These are phyloP conservation scores for Claviceps pazoutovae DNA, from an alignment of 2,329 filamentous ascomycete species.

Conservation along the genomic window DNA sequence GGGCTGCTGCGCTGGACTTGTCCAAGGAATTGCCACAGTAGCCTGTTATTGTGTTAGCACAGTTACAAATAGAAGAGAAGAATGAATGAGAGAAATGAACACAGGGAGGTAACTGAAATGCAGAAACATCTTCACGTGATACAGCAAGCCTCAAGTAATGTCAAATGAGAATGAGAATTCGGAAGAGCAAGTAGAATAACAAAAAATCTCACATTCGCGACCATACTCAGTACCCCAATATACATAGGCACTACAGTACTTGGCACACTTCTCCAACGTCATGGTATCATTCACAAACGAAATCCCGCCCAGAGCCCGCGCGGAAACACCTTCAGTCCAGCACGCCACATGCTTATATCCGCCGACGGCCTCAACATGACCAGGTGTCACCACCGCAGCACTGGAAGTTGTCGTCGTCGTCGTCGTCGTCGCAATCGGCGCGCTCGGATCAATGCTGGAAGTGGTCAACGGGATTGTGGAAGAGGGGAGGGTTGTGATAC, in stretches of 20 bases:
- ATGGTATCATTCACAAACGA: conserved; percentile 31
- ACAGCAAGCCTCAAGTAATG: too few species aligned
- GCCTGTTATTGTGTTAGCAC: conserved; percentile 13
- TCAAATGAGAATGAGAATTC: too few species aligned
- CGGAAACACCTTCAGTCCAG: conserved; percentile 30
- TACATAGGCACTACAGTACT: conserved; percentile 30
- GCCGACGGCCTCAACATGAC: conserved; percentile 25
- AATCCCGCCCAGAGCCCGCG: conserved; percentile 28
- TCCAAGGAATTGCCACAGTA: conserved; percentile 33
- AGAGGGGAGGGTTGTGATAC: conserved; percentile 6
- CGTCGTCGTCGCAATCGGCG: background rate
- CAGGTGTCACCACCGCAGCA: conserved; percentile 12
- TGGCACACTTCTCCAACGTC: conserved; percentile 34
- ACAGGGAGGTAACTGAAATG: too few species aligned
- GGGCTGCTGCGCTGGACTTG: conserved; percentile 14
- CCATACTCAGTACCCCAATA: conserved; percentile 40
- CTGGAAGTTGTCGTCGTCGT: conserved; percentile 15
- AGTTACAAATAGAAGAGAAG: background rate
- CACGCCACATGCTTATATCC: conserved; percentile 33
- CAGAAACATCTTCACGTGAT: too few species aligned
- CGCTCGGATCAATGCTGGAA: background rate
- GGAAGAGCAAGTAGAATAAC: background rate
- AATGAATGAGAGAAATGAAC: background rate
- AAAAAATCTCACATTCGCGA: conserved; percentile 28
- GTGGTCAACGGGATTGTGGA: background rate